phyloP scores from a whole-genome alignment of 169 alveolate genomes.

The Plasmodium knowlesi region DNA sequence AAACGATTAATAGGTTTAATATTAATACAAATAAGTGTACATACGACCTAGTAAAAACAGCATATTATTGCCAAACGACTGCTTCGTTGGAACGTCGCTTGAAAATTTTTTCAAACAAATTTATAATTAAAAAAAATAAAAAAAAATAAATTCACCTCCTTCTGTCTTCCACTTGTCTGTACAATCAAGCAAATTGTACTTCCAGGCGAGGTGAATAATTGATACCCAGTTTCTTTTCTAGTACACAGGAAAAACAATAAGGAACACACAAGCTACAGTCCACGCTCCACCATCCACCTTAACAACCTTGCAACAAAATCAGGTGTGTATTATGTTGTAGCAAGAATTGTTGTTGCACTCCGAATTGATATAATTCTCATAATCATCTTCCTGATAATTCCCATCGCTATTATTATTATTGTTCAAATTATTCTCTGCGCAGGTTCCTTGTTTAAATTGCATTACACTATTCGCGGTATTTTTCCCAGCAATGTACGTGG shows the following conservation, averaged over 20 bases:
- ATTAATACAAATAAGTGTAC: neutral
- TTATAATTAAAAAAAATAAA: neutral
- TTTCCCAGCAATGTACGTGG: slow-evolving; percentile 14
- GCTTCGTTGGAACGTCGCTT: neutral
- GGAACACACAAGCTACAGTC: neutral
- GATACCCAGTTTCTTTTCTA: neutral
- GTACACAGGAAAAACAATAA: neutral
- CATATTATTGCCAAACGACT: neutral
- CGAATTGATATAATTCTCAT: slow-evolving; percentile 32
- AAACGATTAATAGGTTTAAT: neutral
- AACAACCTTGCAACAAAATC: neutral
- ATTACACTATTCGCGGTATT: slow-evolving; percentile 1
- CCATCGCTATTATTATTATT: slow-evolving; percentile 54
- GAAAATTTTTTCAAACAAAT: neutral
- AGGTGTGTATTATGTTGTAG: slow-evolving; percentile 53
- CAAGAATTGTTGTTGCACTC: slow-evolving; percentile 66
- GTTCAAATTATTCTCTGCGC: slow-evolving; percentile 30
- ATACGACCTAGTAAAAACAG: neutral
- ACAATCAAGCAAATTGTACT: neutral
- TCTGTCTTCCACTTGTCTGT: neutral
- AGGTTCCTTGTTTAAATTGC: slow-evolving; percentile 20
- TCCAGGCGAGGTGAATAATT: neutral
- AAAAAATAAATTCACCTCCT: neutral
- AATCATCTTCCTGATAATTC: slow-evolving; percentile 45
- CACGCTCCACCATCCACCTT: neutral